Evolutionary conservation across 2,329 filamentous ascomycete genomes (phyloP), one percentile per base, ranked within the genome.

Genomic region (Pezicula carpinea): DNA sequence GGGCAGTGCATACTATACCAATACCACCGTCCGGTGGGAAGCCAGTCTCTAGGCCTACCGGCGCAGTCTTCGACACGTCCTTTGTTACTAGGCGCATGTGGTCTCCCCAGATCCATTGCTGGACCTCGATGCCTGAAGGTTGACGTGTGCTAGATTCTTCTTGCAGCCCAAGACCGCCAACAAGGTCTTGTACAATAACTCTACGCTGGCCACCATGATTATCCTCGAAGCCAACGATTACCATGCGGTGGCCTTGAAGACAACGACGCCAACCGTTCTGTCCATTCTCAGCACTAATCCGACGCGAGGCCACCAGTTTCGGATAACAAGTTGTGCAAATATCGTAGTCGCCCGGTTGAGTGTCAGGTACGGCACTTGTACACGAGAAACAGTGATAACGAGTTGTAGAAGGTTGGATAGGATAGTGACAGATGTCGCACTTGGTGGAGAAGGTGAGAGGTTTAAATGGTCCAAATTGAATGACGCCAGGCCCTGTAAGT

Each of bases 341-440:
- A 57, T 96, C 89, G 64, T 93, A 95, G 64, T 95, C 87, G n/a
- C 90, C 90, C 2, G 58, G 67, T 19, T 69, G 60, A 4, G 72
- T 69, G 23, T 77, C 72, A 0, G 70, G 58, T 3, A 74, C 64
- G 3, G 72, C 68, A 57, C 75, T 77, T 43, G 80, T 81, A 65
- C 90, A 95, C 43, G 75, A 70, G 41, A 82, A 83, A 66, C 92
- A 97, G 67, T 96, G 92, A 56, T 85, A 90, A 13, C 90, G 79
- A 5, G 78, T 79, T 43, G 82, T 75, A 0, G 75, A 78, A 0
- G 88, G 82, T 3, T 82, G 75, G 49, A 96, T 95, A 1, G 80
- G 72, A 41, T 82, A 77, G 38, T 76, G 79, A 66, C 91, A 96
- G 44, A 90, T 72, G 59, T 93, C 88, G 67, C 91, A 96, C 31